Conservation (phyloP, 768 basidiomycete species). For the Paxillus rubicundulus region DNA sequence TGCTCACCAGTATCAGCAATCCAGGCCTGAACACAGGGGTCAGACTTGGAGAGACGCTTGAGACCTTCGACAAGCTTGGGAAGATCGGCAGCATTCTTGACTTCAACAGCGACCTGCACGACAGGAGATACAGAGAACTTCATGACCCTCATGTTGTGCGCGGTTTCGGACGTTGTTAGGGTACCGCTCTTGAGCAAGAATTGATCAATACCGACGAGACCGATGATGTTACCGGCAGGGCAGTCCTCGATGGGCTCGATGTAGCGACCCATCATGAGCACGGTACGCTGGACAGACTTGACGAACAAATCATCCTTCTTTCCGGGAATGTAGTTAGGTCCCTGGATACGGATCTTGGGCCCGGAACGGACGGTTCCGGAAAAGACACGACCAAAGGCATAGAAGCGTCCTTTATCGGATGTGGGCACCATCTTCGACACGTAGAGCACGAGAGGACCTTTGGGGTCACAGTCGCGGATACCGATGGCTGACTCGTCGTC, state of each 20-base stretch:
- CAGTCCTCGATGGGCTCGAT: constrained; percentile 99
- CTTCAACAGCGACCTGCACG: constrained; percentile 98
- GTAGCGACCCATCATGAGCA: constrained; percentile 99
- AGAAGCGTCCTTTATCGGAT: constrained; percentile 99
- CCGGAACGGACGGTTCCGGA: constrained; percentile 96
- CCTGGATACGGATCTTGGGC: constrained; percentile 99
- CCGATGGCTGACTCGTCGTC: constrained; percentile 99
- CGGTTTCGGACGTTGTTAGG: constrained; percentile 95
- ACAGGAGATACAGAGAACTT: constrained; percentile 99
- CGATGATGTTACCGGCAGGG: constrained; percentile 97
- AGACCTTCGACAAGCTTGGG: constrained; percentile 99
- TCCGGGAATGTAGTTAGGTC: constrained; percentile 97
- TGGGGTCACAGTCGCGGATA: constrained; percentile 97
- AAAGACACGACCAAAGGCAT: constrained; percentile 99
- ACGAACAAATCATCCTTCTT: constrained; percentile 98
- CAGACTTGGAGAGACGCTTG: constrained; percentile 99
- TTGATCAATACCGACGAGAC: constrained; percentile 99
- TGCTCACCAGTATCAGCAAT: constrained; percentile 92
- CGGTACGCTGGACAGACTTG: constrained; percentile 98
- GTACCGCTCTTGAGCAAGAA: constrained; percentile 99
- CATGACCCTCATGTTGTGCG: constrained; percentile 99
- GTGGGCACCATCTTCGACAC: constrained; percentile 99
- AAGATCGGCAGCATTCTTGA: constrained; percentile 98
- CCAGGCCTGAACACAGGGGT: constrained; percentile 98
- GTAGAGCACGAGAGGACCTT: constrained; percentile 94